Evolutionary conservation across 495 filamentous ascomycete species (phyloP).

Genomic region (Physcia stellaris): DNA sequence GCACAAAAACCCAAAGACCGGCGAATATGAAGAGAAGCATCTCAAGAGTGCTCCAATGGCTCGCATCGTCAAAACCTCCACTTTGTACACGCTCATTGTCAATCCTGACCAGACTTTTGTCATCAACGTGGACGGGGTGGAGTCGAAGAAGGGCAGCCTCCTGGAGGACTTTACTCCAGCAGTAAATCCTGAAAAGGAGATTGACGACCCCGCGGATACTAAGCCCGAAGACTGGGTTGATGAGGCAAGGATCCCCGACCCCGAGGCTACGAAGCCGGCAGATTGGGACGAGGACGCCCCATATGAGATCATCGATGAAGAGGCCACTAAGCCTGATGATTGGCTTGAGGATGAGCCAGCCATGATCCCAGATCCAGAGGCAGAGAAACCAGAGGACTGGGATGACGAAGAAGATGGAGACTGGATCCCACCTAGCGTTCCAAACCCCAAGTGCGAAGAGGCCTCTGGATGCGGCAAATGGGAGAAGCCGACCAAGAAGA

Average conservation of each 20-base stretch:
- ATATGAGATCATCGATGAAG: constrained; percentile 87
- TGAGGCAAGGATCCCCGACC: constrained; percentile 76
- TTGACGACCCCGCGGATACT: constrained; percentile 87
- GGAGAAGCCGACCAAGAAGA: constrained; percentile 84
- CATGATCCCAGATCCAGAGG: constrained; percentile 85
- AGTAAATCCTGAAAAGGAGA: constrained; percentile 92
- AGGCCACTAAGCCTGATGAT: constrained; percentile 81
- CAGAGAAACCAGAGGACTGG: constrained; percentile 98
- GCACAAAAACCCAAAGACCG: constrained; percentile 99
- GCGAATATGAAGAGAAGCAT: constrained; percentile 99
- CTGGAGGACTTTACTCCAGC: constrained; percentile 87
- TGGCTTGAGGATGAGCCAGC: constrained; percentile 90
- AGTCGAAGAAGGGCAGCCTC: constrained; percentile 75
- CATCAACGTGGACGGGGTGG: constrained; percentile 79
- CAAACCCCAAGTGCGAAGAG: constrained; percentile 93
- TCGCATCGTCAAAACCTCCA: constrained; percentile 76
- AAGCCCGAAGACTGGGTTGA: constrained; percentile 98
- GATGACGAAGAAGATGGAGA: constrained; percentile 99
- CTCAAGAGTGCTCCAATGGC: constrained; percentile 71
- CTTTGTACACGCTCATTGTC: constrained; percentile 92
- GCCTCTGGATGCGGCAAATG: constrained; percentile 90
- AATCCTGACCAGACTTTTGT: constrained; percentile 89
- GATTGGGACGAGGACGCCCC: constrained; percentile 99
- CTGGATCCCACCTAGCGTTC: constrained; percentile 85
- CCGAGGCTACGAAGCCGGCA: constrained; percentile 87